phyloP scores from a whole-genome alignment of 75 land plant genomes.

The Larix kaempferi region DNA sequence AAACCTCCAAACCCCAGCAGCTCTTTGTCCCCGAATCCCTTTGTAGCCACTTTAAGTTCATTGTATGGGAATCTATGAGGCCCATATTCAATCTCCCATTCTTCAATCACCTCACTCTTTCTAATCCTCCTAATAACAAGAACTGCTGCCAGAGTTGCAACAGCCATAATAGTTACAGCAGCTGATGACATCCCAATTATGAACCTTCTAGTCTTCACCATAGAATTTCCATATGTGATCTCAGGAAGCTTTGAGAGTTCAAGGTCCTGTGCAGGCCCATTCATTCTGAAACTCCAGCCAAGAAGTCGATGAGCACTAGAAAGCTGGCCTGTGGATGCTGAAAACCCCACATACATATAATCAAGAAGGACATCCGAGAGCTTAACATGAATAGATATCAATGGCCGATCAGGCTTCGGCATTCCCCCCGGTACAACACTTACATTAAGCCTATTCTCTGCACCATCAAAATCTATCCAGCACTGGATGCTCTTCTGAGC shows the following conservation, averaged over 20 bases:
- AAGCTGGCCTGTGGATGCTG: conserved; percentile 27
- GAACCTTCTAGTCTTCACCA: no score
- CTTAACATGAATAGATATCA: conserved; percentile 16
- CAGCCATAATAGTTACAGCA: neutral
- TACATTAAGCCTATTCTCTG: conserved; percentile 5
- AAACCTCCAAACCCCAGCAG: conserved; percentile 43
- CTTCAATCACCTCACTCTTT: neutral
- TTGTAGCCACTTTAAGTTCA: conserved; percentile 34
- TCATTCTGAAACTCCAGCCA: conserved; percentile 30
- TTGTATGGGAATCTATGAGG: conserved; percentile 26
- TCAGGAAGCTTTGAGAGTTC: conserved; percentile 15
- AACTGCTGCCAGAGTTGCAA: no score
- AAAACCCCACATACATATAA: conserved; percentile 47
- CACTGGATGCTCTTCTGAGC: conserved; percentile 11
- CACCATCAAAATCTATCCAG: conserved; percentile 28
- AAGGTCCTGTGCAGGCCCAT: conserved; percentile 14
- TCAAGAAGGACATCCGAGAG: conserved; percentile 16
- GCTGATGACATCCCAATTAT: neutral
- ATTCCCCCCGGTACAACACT: conserved; percentile 2
- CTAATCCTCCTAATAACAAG: neutral
- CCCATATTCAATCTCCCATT: conserved; percentile 22
- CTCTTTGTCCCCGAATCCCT: conserved; percentile 19
- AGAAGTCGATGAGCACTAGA: conserved; percentile 18
- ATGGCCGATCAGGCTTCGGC: conserved; percentile 13
- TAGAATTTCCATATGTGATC: neutral